Evolutionary conservation across 2,329 filamentous ascomycete species (phyloP).

Genomic region (Pezicula rhizophila): DNA sequence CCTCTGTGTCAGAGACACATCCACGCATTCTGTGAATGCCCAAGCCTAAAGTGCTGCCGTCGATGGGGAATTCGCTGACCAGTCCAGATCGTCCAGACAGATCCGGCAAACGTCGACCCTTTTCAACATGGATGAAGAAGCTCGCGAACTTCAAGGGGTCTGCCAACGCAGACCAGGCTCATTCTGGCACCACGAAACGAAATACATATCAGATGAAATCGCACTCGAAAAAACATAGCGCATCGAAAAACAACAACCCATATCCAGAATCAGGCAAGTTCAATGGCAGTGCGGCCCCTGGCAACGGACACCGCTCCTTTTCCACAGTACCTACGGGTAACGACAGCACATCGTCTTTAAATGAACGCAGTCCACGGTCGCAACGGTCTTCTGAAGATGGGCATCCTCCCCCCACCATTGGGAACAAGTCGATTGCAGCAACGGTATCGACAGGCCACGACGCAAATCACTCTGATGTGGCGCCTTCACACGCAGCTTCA

Average conservation of each 20-base stretch:
- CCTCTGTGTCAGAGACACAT: too few relatives aligned
- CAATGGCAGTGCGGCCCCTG: slow-evolving; percentile 25
- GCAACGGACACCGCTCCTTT: slow-evolving; percentile 46
- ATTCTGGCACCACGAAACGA: slow-evolving; percentile 35
- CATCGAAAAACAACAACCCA: slow-evolving; percentile 65
- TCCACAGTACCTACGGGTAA: slow-evolving; percentile 48
- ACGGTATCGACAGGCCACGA: slow-evolving; percentile 82
- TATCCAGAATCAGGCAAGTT: slow-evolving; percentile 75
- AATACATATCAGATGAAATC: slow-evolving; percentile 35
- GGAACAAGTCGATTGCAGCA: slow-evolving; percentile 50
- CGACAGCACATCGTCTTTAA: slow-evolving; percentile 46
- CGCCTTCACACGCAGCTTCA: slow-evolving; percentile 65
- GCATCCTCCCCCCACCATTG: slow-evolving; percentile 51
- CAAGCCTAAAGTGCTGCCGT: not conserved
- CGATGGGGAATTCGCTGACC: slow-evolving; percentile 14
- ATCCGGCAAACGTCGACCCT: slow-evolving; percentile 69
- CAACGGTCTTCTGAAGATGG: slow-evolving; percentile 55
- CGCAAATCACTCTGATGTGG: slow-evolving; percentile 65
- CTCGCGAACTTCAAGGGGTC: slow-evolving; percentile 77
- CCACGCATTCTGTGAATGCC: not conserved
- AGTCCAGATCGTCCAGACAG: slow-evolving; percentile 58
- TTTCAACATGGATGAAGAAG: slow-evolving; percentile 91
- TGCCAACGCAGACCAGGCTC: slow-evolving; percentile 48
- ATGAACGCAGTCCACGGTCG: slow-evolving; percentile 50
- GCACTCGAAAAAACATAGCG: slow-evolving; percentile 49